These are phyloP conservation scores for Rhizoclosmatium sp. DNA, from an alignment of 192 early-diverging fungal genomes.

Conservation along the genomic window DNA sequence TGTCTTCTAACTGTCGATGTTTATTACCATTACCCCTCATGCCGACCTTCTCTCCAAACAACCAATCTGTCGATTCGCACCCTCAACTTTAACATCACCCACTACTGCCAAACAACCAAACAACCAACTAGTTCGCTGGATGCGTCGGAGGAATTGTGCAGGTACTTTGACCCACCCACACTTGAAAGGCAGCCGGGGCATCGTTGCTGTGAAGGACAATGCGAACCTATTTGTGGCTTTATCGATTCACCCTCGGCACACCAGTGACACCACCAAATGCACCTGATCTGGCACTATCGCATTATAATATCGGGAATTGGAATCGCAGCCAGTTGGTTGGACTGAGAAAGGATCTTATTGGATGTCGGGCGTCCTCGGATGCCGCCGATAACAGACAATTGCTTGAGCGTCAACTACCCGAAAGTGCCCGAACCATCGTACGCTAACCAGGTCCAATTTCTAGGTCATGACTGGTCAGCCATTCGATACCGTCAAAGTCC, in stretches of 20 bases:
- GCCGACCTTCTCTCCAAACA: too few relatives aligned
- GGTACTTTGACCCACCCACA: conserved; percentile 11
- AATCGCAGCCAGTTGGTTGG: background rate
- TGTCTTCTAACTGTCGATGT: too few relatives aligned
- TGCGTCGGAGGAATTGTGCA: conserved; percentile 61
- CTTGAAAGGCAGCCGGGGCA: background rate
- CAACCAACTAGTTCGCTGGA: conserved; percentile 63
- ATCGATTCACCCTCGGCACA: too few relatives aligned
- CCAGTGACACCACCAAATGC: too few relatives aligned
- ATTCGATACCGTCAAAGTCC: conserved; percentile 64
- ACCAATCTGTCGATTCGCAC: too few relatives aligned
- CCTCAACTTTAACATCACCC: too few relatives aligned
- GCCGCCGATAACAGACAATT: background rate
- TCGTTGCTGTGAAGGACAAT: background rate
- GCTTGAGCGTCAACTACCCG: background rate
- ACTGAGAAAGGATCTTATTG: background rate
- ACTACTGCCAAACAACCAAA: conserved; percentile 24
- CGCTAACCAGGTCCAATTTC: background rate
- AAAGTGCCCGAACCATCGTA: background rate
- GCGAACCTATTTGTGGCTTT: too few relatives aligned
- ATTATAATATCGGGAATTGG: too few relatives aligned
- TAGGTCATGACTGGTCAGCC: conserved; percentile 59
- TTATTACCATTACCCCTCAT: too few relatives aligned
- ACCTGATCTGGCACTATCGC: too few relatives aligned
- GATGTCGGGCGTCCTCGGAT: background rate